Evolutionary conservation across 1,284 basidiomycete species (phyloP), one percentile per base, ranked within the genome.

Genomic region (Apiotrichum akiyoshidainum): DNA sequence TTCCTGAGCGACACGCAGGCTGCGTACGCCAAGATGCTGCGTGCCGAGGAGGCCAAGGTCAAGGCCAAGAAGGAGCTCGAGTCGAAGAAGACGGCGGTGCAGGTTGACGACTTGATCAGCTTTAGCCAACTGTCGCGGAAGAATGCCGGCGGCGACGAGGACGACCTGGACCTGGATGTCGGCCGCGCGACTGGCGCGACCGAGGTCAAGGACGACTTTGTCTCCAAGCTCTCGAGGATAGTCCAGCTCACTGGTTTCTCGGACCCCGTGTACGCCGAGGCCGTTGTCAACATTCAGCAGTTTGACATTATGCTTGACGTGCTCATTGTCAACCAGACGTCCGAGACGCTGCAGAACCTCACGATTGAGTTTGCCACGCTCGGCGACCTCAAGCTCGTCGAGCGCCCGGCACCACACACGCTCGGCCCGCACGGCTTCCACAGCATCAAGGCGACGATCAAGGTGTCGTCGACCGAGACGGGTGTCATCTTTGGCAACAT

Each of bases 401-500:
- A 99, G 77, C 84, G 95, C 26, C 95, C 96, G 1, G 83, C 90
- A 2, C 87, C 92, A 13, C 89, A 95, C 74, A 99, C 94, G 0
- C 85, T 99, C 46, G 95, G 87, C 0, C 95, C 95, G 0, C 92
- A 98, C 72, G 90, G 89, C 37, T 99, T 98, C 88, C 96, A 98
- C 79, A 93, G 88, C 74, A 92, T 99, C 81, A 98, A 98, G 77
- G 93, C 95, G 16, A 98, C 95, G 0, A 96, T 99, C 81, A 99
- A 99, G 81, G 91, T 87, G 1, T 94, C 92, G 0, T 94, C 91
- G 17, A 98, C 95, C 5, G 95, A 99, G 78, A 98, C 95, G 1
- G 95, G 95, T 42, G 93, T 97, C 64, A 97, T 98, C 69, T 98
- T 98, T 69, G 95, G 95, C 44, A 96, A 94, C 76, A 97, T 99